phyloP scores from a whole-genome alignment of 2,329 filamentous ascomycete species.

The Drechslerella coelobrocha region DNA sequence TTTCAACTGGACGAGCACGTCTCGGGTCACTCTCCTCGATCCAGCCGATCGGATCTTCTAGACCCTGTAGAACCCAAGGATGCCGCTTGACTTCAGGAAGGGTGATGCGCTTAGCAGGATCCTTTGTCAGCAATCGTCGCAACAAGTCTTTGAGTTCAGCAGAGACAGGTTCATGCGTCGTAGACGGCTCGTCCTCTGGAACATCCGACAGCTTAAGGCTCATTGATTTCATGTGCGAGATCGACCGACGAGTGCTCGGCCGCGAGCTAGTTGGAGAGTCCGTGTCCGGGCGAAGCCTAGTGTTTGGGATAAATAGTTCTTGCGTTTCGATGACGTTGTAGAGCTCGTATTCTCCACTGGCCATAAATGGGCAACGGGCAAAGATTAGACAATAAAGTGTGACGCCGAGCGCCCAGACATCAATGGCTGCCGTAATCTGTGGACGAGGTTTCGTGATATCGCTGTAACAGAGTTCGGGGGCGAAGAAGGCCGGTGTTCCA shows the following conservation, averaged over 20 bases:
- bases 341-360: constrained; percentile 88
- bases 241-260: constrained; percentile 59
- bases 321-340: constrained; percentile 90
- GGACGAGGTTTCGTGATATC: constrained; percentile 66
- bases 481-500: constrained; percentile 96
- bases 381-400: constrained; percentile 96
- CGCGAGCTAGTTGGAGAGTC: constrained; percentile 41
- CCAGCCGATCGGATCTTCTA: constrained; percentile 78
- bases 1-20: constrained; percentile 81
- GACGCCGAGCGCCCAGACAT: constrained; percentile 95
- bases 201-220: constrained; percentile 46
- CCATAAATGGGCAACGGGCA: constrained; percentile 89
- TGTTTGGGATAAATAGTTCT: constrained; percentile 85
- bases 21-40: constrained; percentile 92
- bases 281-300: constrained; percentile 72
- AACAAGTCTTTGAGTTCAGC: constrained; percentile 80
- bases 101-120: constrained; percentile 85
- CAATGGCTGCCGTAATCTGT: constrained; percentile 89
- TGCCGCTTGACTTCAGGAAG: constrained; percentile 92
- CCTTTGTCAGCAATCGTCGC: constrained; percentile 80
- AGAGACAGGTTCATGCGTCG: constrained; percentile 80
- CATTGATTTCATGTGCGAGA: constrained; percentile 57
- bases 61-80: constrained; percentile 82
- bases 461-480: constrained; percentile 92
- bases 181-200: constrained; percentile 45